Evolutionary conservation across 2,329 filamentous ascomycete genomes (phyloP).

Genomic region (Hypoxylon sp.): DNA sequence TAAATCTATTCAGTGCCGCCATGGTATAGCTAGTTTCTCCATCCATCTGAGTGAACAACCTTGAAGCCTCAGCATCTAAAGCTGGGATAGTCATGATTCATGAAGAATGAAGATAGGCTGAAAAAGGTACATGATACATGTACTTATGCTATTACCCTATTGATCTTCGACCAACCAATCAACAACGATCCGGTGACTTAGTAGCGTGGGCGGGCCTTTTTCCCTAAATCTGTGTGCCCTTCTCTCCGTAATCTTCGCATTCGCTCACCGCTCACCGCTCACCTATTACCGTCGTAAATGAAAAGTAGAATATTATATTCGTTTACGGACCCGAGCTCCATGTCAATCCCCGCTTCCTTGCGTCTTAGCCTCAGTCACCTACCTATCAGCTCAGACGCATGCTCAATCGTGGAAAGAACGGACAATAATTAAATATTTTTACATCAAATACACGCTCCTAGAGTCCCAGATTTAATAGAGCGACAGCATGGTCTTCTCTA

Average conservation of each 20-base stretch:
- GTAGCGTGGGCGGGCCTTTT: too few species aligned
- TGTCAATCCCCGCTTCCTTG: not conserved
- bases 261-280: too few species aligned
- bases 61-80: too few species aligned
- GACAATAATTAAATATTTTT: not conserved
- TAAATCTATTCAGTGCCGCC: not conserved
- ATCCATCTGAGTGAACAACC: too few species aligned
- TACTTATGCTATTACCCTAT: not conserved
- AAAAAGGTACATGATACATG: not conserved
- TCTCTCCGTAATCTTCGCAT: too few species aligned
- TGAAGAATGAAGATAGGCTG: conserved; percentile 1
- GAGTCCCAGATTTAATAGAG: not conserved
- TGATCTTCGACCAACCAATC: conserved; percentile 3
- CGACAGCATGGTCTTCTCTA: conserved; percentile 29
- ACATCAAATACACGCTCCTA: not conserved
- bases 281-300: too few species aligned
- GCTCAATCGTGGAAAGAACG: not conserved
- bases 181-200: too few species aligned
- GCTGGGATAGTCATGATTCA: conserved; percentile 14
- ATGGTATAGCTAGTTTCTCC: too few species aligned
- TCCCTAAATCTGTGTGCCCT: too few species aligned
- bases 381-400: not conserved
- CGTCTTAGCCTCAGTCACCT: not conserved
- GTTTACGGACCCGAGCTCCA: not conserved
- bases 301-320: too few species aligned